These are phyloP conservation scores for Terana coerulea DNA, from an alignment of 768 basidiomycete genomes.

Conservation along the genomic window DNA sequence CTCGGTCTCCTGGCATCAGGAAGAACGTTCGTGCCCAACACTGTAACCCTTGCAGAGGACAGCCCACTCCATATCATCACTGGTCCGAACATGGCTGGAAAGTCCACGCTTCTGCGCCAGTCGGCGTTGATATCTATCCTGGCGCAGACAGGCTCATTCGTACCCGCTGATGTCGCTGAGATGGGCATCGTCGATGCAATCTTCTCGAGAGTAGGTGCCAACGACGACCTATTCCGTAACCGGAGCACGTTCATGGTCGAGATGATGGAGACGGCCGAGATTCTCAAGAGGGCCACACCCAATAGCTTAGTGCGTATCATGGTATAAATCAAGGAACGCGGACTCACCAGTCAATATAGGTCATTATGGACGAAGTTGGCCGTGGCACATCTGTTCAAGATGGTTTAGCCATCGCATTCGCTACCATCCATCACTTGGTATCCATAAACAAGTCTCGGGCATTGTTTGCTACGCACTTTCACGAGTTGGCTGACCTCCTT, in stretches of 20 bases:
- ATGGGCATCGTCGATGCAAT: conserved; percentile 88
- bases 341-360: conserved; percentile 37
- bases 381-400: conserved; percentile 91
- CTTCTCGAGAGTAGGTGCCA: conserved; percentile 93
- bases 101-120: conserved; percentile 90
- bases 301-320: conserved; percentile 66
- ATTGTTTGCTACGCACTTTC: conserved; percentile 99
- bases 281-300: conserved; percentile 78
- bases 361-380: conserved; percentile 99
- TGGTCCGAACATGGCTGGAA: conserved; percentile 95
- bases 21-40: conserved; percentile 83
- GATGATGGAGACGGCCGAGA: conserved; percentile 92
- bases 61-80: conserved; percentile 82
- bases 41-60: conserved; percentile 53
- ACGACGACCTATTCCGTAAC: conserved; percentile 92
- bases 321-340: background rate
- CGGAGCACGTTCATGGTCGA: conserved; percentile 98
- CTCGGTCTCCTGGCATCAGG: conserved; percentile 72
- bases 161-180: conserved; percentile 78
- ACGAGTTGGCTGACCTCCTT: conserved; percentile 86
- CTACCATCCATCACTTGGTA: conserved; percentile 78
- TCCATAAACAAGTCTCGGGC: conserved; percentile 70
- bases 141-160: conserved; percentile 91
- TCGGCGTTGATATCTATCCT: conserved; percentile 86
- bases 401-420: conserved; percentile 91